These are phyloP conservation scores for Candida mattraensis DNA, from an alignment of 805 yeast genomes.

Conservation along the genomic window DNA sequence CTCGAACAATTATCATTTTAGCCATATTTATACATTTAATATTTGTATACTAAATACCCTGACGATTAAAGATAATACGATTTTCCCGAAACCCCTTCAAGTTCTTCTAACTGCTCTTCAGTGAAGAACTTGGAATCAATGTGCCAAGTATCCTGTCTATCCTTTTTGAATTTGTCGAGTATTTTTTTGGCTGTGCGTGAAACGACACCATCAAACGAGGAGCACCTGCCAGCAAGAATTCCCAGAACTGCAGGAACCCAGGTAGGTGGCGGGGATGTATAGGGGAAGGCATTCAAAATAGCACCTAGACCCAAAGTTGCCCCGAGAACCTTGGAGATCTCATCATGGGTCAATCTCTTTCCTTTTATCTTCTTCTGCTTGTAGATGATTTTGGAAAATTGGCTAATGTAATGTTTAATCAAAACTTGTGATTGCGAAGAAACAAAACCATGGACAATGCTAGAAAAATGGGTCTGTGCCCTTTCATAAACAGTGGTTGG, in stretches of 20 bases:
- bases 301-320: slow-evolving; percentile 89
- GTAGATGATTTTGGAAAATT: slow-evolving; percentile 44
- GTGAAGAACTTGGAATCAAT: slow-evolving; percentile 76
- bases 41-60: slow-evolving; percentile 3
- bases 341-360: slow-evolving; percentile 40
- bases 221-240: slow-evolving; percentile 66
- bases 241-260: slow-evolving; percentile 83
- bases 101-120: slow-evolving; percentile 77
- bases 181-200: slow-evolving; percentile 83
- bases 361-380: slow-evolving; percentile 30
- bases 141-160: slow-evolving; percentile 96
- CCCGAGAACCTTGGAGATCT: slow-evolving; percentile 64
- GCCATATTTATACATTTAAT: background rate
- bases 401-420: slow-evolving; percentile 42
- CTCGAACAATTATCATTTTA: slow-evolving; percentile 66
- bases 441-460: slow-evolving; percentile 67
- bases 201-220: slow-evolving; percentile 71
- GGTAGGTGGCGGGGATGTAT: slow-evolving; percentile 82
- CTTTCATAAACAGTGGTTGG: slow-evolving; percentile 75
- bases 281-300: slow-evolving; percentile 85
- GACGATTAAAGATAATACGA: slow-evolving; percentile 67
- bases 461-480: slow-evolving; percentile 74
- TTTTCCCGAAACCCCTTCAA: slow-evolving; percentile 93
- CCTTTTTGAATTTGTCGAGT: slow-evolving; percentile 82
- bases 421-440: slow-evolving; percentile 44